Evolutionary conservation across 176 grass and related monocot species (phyloP), one percentile per base, ranked within the genome.

Genomic region (Calamus simplicifolius): DNA sequence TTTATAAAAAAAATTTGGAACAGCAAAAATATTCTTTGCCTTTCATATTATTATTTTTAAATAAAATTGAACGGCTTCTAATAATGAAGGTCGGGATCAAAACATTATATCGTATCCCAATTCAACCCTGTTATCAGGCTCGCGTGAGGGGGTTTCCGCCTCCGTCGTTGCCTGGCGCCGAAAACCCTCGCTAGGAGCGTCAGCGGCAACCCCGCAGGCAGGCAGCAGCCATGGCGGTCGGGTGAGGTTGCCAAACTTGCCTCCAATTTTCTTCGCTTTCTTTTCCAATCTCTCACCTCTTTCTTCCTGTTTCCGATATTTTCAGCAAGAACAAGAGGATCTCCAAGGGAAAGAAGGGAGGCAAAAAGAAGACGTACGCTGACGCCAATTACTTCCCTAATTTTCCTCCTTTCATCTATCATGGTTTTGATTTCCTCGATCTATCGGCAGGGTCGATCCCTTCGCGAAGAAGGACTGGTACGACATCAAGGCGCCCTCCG

Each of bases 381-480:
- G 16, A 16, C n/a, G 4, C 27, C 6, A 43, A 43, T 10, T 43
- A 0, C 16, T 13, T 2, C 12, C 16, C 4, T 27, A 26, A 30
- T 25, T 56, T 3, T 1, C 6, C 19, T 66, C 28, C 1, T 5
- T 19, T 25, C 27, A 6, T 16, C 1, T 19, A 10, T 29, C 60
- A 30, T 23, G 1, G 1, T 19, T 19, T 26, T 76, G 49, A 79
- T 66, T 23, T 26, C 5, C 6, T 4, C 75, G 1, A 8, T 51
- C 6, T 51, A 1, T 68, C 63, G 21, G 17, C 68, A 91, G 92
- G 1, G 92, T 97, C 1, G 92, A 97, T 60, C 92, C 92, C 0
- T 97, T 97, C 19, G 8, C 81, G 0, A 91, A 97, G 62, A 97
- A 97, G 72, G 87, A 97, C 13, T 97, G 92, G 92, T 91, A 97